Percentiles rank a stretch among this genome's conserved stretches.
phyloP scores from a whole-genome alignment of 257 asterid genomes.

The Leonotis leonurus region DNA sequence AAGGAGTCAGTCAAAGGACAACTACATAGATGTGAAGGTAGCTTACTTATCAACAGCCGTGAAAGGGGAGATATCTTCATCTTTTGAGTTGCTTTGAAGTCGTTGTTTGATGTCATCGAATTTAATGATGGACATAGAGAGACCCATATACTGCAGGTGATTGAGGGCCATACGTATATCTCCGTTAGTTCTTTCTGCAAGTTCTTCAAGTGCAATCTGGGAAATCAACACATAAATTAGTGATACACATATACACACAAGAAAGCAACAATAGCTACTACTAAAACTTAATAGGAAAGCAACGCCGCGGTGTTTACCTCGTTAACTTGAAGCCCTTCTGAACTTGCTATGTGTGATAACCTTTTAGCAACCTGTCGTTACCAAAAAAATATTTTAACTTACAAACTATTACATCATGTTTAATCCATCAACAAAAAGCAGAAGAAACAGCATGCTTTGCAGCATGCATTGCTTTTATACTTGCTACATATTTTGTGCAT shows the following conservation, averaged over 20 bases:
- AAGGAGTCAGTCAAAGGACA: too few relatives aligned
- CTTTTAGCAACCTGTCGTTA: constrained; percentile 81
- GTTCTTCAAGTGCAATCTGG: constrained; percentile 94
- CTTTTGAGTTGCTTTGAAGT: constrained; percentile 87
- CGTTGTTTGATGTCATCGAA: constrained; percentile 86
- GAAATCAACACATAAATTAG: constrained; percentile 18
- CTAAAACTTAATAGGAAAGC: background rate
- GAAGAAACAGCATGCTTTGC: background rate
- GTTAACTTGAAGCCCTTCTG: constrained; percentile 82
- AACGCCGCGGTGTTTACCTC: constrained; percentile 40
- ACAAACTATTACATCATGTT: constrained; percentile 7
- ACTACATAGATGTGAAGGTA: constrained; percentile 11
- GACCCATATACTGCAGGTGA: constrained; percentile 93
- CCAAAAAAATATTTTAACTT: constrained; percentile 11
- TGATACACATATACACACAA: constrained; percentile 1
- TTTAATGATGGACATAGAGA: constrained; percentile 75
- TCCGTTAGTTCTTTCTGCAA: constrained; percentile 87
- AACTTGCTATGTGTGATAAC: constrained; percentile 68
- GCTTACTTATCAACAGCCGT: constrained; percentile 94
- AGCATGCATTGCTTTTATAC: background rate
- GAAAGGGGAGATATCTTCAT: constrained; percentile 97
- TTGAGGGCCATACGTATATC: constrained; percentile 96
- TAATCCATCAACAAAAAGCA: constrained; percentile 14
- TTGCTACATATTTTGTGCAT: constrained; percentile 6
- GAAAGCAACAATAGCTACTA: background rate